phyloP scores from a whole-genome alignment of 2,329 filamentous ascomycete species.

The Hymenotorrendiella dingleyae region DNA sequence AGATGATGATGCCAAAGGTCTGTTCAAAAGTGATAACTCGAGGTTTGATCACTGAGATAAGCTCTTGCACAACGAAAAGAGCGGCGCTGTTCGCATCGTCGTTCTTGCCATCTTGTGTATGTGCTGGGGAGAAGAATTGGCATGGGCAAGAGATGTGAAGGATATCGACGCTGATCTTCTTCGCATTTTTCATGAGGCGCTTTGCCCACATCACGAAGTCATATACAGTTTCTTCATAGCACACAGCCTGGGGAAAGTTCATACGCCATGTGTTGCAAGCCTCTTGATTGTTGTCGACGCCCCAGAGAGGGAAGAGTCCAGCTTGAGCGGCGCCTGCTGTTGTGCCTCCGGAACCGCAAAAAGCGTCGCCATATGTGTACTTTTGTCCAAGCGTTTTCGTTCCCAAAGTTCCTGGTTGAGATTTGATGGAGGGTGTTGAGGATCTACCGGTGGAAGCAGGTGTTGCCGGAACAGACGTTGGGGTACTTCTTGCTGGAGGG shows the following conservation, averaged over 20 bases:
- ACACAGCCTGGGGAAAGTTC: constrained; percentile 31
- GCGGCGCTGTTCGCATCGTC: constrained; percentile 64
- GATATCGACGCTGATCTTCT: constrained; percentile 50
- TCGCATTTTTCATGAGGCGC: constrained; percentile 8
- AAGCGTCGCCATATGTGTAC: constrained; percentile 67
- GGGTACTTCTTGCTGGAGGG: not conserved
- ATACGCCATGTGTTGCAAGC: constrained; percentile 21
- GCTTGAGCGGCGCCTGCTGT: constrained; percentile 56
- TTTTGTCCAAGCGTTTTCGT: constrained; percentile 32
- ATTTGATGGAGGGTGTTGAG: not conserved
- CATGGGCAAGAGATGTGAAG: constrained; percentile 74
- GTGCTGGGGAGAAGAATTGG: constrained; percentile 66
- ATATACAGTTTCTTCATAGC: constrained; percentile 43
- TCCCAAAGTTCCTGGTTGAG: not conserved
- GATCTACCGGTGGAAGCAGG: not conserved
- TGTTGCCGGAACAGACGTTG: not conserved
- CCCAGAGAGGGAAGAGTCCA: constrained; percentile 54
- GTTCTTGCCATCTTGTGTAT: constrained; percentile 52
- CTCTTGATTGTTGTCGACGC: constrained; percentile 51
- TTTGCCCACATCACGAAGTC: constrained; percentile 39
- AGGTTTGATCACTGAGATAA: constrained; percentile 55
- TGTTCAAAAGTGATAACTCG: constrained; percentile 74
- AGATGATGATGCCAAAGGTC: constrained; percentile 60
- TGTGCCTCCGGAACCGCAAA: constrained; percentile 67
- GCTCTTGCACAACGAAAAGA: constrained; percentile 45